A percentile compares a stretch with the other conserved stretches of the same genome.
These are phyloP conservation scores for Mucor sp. DNA, from an alignment of 371 early-diverging fungal species.

Conservation along the genomic window DNA sequence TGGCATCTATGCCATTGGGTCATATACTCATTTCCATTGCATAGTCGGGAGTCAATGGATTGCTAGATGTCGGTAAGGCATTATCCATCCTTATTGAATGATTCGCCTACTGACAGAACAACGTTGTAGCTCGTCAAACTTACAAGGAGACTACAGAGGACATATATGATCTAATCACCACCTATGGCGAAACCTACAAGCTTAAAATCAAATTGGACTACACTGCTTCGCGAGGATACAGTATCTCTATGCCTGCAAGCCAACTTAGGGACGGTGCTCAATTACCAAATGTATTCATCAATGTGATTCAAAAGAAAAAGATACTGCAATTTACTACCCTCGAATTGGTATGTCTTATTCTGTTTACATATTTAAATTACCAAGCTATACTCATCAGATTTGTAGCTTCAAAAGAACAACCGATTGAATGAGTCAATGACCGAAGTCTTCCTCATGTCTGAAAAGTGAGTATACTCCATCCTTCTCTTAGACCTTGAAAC, in stretches of 20 bases:
- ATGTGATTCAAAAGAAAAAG: constrained; percentile 63
- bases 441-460: constrained; percentile 86
- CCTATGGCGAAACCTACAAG: constrained; percentile 54
- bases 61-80: constrained; percentile 84
- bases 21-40: not conserved
- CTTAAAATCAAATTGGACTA: constrained; percentile 71
- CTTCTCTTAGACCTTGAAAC: not conserved
- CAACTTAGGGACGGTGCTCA: constrained; percentile 31
- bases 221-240: constrained; percentile 63
- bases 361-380: not conserved
- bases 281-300: constrained; percentile 62
- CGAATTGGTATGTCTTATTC: constrained; percentile 57
- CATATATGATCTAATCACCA: constrained; percentile 70
- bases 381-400: not conserved
- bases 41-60: constrained; percentile 80
- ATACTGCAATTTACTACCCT: constrained; percentile 73
- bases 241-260: constrained; percentile 51
- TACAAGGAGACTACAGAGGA: constrained; percentile 87
- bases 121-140: constrained; percentile 71
- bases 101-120: not conserved
- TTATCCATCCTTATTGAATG: too few species aligned
- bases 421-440: constrained; percentile 82
- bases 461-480: constrained; percentile 50
- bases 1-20: not conserved
- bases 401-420: constrained; percentile 53